Evolutionary conservation across 192 early-diverging fungal species (phyloP), one percentile per base, ranked within the genome.

Genomic region (Coemansia sp.): DNA sequence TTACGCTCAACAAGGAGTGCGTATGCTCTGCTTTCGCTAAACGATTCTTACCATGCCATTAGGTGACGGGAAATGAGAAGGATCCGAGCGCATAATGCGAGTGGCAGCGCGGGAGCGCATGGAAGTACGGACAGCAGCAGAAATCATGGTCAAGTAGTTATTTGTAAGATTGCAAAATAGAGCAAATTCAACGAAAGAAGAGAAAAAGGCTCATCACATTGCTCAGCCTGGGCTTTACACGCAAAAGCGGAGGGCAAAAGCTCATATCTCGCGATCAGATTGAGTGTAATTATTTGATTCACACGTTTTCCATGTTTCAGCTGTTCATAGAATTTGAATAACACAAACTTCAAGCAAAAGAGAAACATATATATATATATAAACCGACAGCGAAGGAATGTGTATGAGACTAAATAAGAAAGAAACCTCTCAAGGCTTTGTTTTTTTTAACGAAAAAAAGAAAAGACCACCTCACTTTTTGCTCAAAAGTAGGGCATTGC

Each of bases 71-170:
- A 65, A 42, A 57, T 81, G 59, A 70, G 72, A 68, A 58, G 59
- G 64, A 39, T 46, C 79, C 6, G 70, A 68, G 43, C 79, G 79
- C 25, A 74, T 40, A 20, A 81, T 40, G 40, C 65, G 74, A 23
- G 67, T 56, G 29, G 63, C 59, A 23, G 71, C 74, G 52, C 79
- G 73, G 23, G 79, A 28, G 74, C 79, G 79, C 74, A 81, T 72
- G 25, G 79, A 81, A 12, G 79, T 81, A 33, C 79, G 79, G 30
- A 70, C 79, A 52, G 71, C 67, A 30, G 70, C 67, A 65, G 74
- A 74, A 37, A 81, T 61, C 79, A 81, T 81, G 29, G 51, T 67
- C 39, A 26, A 45, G 25, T 25, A 21, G 34, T 2, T 30, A 10
- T 55, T 29, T 20, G 58, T 31, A 49, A 8, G 58, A 64, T 61